Evolutionary conservation across 805 yeast genomes (phyloP).

Genomic region (Teunomyces pallodes): DNA sequence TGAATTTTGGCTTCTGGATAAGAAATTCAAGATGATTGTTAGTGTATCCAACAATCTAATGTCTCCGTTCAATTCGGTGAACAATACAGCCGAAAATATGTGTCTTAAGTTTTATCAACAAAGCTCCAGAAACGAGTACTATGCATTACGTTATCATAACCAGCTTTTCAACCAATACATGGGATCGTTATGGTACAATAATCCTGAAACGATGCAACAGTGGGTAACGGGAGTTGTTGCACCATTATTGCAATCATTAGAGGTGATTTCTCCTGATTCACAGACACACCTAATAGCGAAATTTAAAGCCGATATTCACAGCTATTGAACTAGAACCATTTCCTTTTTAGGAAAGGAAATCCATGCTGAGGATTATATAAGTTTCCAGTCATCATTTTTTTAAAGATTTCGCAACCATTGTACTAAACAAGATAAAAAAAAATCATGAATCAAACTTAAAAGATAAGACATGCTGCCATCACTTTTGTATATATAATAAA

Average conservation of each 20-base stretch:
- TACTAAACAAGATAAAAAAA: background rate
- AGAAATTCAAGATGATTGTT: conserved; percentile 14
- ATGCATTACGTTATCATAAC: conserved; percentile 9
- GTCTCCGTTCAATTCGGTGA: conserved; percentile 10
- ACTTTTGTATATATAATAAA: background rate
- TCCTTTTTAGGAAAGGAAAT: conserved; percentile 7
- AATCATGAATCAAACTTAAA: background rate
- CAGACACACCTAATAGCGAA: background rate
- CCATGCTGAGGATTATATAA: background rate
- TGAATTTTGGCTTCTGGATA: conserved; percentile 6
- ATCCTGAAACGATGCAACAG: conserved; percentile 8
- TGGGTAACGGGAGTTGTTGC: conserved; percentile 12
- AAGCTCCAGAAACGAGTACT: conserved; percentile 9
- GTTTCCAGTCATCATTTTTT: background rate
- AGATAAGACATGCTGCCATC: background rate
- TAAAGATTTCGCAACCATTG: background rate
- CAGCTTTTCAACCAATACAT: conserved; percentile 21
- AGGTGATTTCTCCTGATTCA: background rate
- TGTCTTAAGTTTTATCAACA: conserved; percentile 5
- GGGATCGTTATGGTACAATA: conserved; percentile 13
- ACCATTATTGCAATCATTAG: conserved; percentile 1
- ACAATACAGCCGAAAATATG: background rate
- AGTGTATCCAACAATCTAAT: conserved; percentile 7
- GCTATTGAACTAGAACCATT: background rate
- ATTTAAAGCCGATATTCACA: conserved; percentile 1